Percentiles rank a stretch among this genome's conserved stretches.
These are phyloP conservation scores for Magnolia kwangsiensis DNA, from an alignment of 164 flowering plant genomes.

Conservation along the genomic window DNA sequence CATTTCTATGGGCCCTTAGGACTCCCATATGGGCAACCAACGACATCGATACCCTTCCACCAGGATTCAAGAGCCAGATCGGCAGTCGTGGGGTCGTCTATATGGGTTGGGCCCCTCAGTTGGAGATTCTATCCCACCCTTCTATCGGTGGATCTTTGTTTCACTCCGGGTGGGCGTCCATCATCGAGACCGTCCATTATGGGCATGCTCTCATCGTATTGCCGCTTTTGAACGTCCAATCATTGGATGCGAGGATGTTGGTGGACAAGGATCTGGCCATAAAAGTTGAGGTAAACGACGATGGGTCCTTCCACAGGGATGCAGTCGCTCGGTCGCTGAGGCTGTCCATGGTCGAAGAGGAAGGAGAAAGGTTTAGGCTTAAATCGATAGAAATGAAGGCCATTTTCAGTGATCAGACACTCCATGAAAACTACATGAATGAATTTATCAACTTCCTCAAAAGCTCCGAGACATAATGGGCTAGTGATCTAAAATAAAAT, in stretches of 20 bases:
- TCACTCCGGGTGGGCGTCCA: slow-evolving; percentile 65
- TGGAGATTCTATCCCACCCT: slow-evolving; percentile 41
- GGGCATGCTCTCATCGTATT: slow-evolving; percentile 45
- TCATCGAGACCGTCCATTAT: slow-evolving; percentile 37
- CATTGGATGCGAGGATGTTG: slow-evolving; percentile 44
- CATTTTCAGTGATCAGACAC: slow-evolving; percentile 19
- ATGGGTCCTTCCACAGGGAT: slow-evolving; percentile 35
- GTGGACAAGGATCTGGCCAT: slow-evolving; percentile 39
- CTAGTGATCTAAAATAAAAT: no score
- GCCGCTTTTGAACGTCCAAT: slow-evolving; percentile 48
- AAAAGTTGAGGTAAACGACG: slow-evolving; percentile 38
- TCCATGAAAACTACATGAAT: no score
- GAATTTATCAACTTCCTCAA: no score
- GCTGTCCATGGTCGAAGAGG: slow-evolving; percentile 31
- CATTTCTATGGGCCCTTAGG: no score
- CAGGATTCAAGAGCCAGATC: no score
- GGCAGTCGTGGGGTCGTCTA: no score
- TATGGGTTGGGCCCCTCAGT: slow-evolving; percentile 66
- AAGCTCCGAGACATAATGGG: no score
- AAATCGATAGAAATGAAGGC: slow-evolving; percentile 30
- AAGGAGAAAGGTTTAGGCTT: slow-evolving; percentile 22
- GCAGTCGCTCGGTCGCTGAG: slow-evolving; percentile 42
- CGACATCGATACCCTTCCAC: no score
- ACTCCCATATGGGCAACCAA: no score
- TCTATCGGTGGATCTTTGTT: slow-evolving; percentile 56